These are phyloP conservation scores for Penicillium alfredii DNA, from an alignment of 495 filamentous ascomycete genomes.

Conservation along the genomic window DNA sequence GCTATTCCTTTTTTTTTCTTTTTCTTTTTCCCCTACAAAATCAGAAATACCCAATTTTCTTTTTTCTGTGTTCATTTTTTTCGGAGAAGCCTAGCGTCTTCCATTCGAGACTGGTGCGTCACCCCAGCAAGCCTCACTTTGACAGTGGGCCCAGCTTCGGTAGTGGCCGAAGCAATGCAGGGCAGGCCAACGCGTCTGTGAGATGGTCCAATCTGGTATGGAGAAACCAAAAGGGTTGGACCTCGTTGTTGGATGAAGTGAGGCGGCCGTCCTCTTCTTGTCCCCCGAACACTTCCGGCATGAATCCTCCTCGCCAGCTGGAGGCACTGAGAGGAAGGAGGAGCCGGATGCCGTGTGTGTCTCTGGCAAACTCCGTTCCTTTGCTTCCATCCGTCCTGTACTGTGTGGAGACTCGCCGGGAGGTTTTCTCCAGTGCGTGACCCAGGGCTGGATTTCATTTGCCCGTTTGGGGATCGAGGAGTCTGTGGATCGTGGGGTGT, in stretches of 20 bases:
- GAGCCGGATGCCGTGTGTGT: too few species aligned
- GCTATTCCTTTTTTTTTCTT: too few species aligned
- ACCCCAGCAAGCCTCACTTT: slow-evolving; percentile 25
- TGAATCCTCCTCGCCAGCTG: slow-evolving; percentile 10
- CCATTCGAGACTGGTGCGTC: slow-evolving; percentile 10
- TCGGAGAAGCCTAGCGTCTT: too few species aligned
- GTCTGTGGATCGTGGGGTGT: slow-evolving; percentile 10
- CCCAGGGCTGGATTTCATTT: slow-evolving; percentile 8
- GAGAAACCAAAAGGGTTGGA: slow-evolving; percentile 34
- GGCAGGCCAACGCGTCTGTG: background rate
- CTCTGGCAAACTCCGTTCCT: too few species aligned
- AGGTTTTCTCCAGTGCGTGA: slow-evolving; percentile 1
- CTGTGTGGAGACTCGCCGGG: background rate
- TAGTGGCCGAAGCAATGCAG: background rate
- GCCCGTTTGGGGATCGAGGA: slow-evolving; percentile 1
- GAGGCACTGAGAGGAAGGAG: slow-evolving; percentile 1
- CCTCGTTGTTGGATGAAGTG: slow-evolving; percentile 33
- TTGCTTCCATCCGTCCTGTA: too few species aligned
- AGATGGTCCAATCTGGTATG: slow-evolving; percentile 7
- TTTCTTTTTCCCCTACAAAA: too few species aligned
- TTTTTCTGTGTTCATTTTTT: too few species aligned
- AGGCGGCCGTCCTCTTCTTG: slow-evolving; percentile 26
- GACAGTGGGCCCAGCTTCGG: slow-evolving; percentile 4
- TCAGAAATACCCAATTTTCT: too few species aligned
- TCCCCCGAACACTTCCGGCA: slow-evolving; percentile 19